A percentile compares a stretch with the other conserved stretches of the same genome.
These are phyloP conservation scores for Talaromyces sp. DNA, from an alignment of 2,329 filamentous ascomycete species.

Conservation along the genomic window DNA sequence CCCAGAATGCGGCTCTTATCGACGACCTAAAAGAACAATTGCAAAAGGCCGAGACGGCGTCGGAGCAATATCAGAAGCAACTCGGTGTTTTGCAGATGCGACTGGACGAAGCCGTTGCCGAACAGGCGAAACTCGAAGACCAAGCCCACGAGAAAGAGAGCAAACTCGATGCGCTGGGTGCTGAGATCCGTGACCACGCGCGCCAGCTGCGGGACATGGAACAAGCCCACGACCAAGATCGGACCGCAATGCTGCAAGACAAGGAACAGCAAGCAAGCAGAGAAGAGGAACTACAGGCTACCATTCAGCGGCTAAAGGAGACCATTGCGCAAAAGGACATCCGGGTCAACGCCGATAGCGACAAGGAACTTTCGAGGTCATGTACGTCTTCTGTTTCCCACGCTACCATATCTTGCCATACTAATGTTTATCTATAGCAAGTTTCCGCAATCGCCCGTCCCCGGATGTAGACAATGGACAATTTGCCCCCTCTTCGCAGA, in stretches of 20 bases:
- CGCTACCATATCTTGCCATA: not conserved
- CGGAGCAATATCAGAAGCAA: conserved; percentile 79
- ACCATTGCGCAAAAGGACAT: conserved; percentile 70
- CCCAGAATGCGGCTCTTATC: conserved; percentile 71
- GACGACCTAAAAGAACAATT: conserved; percentile 82
- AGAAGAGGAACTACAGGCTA: conserved; percentile 84
- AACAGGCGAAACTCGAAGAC: conserved; percentile 85
- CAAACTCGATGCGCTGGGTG: conserved; percentile 71
- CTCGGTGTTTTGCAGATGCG: conserved; percentile 76
- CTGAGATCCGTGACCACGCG: conserved; percentile 77
- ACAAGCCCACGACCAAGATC: conserved; percentile 85
- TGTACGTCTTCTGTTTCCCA: conserved; percentile 33
- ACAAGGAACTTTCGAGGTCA: conserved; percentile 47
- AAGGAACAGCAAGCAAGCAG: conserved; percentile 80
- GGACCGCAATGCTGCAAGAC: conserved; percentile 80
- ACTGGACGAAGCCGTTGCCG: conserved; percentile 75
- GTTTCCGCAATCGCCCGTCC: conserved; percentile 49
- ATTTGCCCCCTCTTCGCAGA: conserved; percentile 79
- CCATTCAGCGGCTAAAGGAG: conserved; percentile 90
- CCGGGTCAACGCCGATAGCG: conserved; percentile 46
- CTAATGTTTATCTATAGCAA: conserved; percentile 25
- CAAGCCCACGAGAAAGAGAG: conserved; percentile 80
- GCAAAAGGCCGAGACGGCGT: conserved; percentile 70
- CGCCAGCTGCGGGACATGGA: conserved; percentile 88
- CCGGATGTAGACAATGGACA: conserved; percentile 65